Base-by-base conservation (phyloP, 768 basidiomycete genomes). In the Serendipita sp. region DNA sequence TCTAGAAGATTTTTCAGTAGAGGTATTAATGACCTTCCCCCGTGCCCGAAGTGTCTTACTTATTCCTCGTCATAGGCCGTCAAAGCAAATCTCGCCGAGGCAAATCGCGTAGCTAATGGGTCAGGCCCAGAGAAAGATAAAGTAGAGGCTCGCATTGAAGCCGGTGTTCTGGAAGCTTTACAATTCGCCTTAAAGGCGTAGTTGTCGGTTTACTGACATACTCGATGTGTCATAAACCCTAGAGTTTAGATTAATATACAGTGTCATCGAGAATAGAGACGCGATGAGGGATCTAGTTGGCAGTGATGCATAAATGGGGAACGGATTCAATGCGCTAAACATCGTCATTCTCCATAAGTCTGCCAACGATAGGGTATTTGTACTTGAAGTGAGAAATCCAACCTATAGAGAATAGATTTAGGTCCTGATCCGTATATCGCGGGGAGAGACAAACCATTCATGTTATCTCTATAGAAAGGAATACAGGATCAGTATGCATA, bases 311-410 rank as follows among this genome's bases (percentile, higher is more conserved):
- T 23, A 23, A 23, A 23, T 23, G 23, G 23, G 23, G 23, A 23
- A 23, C 23, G 23, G 23, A 23, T 23, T 23, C 23, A 23, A 23
- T 23, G 23, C 23, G 23, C 18, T 48, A 72, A 29, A 76, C 69
- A 58, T 78, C 81, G 68, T 83, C 82, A 70, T 88, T 90, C 75
- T 93, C 87, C 62, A 93, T 87, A 29, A 97, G 80, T 70, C 83
- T 86, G 46, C 93, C 93, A 70, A 91, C 92, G 58, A 91, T 74
- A 70, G 91, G 90, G 72, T 96, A 95, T 72, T 95, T 96, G 79
- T 83, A 85, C 44, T 84, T 81, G 74, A 97, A 96, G 72, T 95
- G 93, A 27, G 92, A 89, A 66, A 91, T 86, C 93, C 93, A 97
- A 27, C 90, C 88, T 88, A 69, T 55, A 23, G 23, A 23, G 23